phyloP scores from a whole-genome alignment of 768 basidiomycete species.

The Mycena leptocephala region DNA sequence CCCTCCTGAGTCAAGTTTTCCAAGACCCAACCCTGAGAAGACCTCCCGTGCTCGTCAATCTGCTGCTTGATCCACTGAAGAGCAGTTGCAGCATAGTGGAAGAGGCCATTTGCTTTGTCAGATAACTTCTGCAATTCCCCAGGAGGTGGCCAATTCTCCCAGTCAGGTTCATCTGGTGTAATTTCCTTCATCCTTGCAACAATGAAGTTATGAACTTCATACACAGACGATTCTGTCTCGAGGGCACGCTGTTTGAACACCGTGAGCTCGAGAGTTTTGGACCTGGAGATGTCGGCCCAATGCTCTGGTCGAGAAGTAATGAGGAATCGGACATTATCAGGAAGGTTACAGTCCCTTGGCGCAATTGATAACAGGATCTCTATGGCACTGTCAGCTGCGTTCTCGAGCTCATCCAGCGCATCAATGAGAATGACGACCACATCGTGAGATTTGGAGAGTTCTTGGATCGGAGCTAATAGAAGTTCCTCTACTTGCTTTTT shows the following conservation, averaged over 20 bases:
- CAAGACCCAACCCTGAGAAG: neutral
- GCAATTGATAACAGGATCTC: slow-evolving; percentile 1
- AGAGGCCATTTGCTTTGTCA: neutral
- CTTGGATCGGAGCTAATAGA: slow-evolving; percentile 6
- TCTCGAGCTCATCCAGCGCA: slow-evolving; percentile 3
- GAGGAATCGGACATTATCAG: slow-evolving; percentile 11
- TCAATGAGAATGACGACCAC: slow-evolving; percentile 15
- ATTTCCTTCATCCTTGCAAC: neutral
- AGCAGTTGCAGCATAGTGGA: neutral
- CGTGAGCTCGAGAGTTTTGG: no score
- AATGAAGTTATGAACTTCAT: neutral
- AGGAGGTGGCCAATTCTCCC: neutral
- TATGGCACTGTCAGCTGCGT: neutral
- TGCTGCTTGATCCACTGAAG: neutral
- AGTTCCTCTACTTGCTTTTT: slow-evolving; percentile 17
- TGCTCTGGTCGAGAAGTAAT: slow-evolving; percentile 20
- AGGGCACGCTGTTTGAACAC: no score
- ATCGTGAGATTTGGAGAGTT: neutral
- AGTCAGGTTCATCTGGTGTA: neutral
- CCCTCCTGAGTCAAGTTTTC: neutral
- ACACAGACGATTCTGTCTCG: neutral
- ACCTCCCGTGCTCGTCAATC: neutral
- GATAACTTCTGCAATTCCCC: neutral
- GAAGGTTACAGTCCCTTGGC: slow-evolving; percentile 3
- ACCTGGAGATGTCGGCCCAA: no score